Conservation (phyloP, 1,284 basidiomycete species). For the Boletus semigastroideus region DNA sequence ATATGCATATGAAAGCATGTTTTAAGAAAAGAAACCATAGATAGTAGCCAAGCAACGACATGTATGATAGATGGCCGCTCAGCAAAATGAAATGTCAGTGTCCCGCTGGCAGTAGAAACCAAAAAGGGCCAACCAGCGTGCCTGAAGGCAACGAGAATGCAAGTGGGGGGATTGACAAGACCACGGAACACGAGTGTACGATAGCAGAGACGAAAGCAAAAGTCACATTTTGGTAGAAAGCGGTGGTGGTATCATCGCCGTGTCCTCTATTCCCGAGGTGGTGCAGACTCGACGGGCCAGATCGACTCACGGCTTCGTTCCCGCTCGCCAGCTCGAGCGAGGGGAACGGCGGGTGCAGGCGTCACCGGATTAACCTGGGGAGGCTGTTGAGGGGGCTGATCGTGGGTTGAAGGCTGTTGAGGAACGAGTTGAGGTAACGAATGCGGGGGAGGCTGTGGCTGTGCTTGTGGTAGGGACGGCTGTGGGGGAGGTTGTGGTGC, state of each 20-base stretch:
- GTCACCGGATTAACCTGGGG: constrained; percentile 13
- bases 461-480: constrained; percentile 20
- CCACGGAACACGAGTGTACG: constrained; percentile 18
- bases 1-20: constrained; percentile 33
- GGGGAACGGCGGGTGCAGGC: constrained; percentile 19
- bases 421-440: constrained; percentile 21
- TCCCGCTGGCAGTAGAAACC: constrained; percentile 20
- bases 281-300: constrained; percentile 32
- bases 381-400: constrained; percentile 28
- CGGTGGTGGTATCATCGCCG: constrained; percentile 12
- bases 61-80: constrained; percentile 21
- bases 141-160: constrained; percentile 12
- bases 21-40: constrained; percentile 21
- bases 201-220: constrained; percentile 33
- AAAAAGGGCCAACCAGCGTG: constrained; percentile 12
- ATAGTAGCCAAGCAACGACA: constrained; percentile 30
- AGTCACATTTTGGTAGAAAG: constrained; percentile 22
- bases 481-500: constrained; percentile 23
- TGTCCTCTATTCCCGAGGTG: constrained; percentile 27
- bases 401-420: constrained; percentile 27
- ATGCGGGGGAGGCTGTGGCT: constrained; percentile 24
- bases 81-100: constrained; percentile 33
- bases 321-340: constrained; percentile 27
- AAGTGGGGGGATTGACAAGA: constrained; percentile 28
- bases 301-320: constrained; percentile 32